These are phyloP conservation scores for Phytophthora pisi DNA, from an alignment of 352 stramenopile species.

Conservation along the genomic window DNA sequence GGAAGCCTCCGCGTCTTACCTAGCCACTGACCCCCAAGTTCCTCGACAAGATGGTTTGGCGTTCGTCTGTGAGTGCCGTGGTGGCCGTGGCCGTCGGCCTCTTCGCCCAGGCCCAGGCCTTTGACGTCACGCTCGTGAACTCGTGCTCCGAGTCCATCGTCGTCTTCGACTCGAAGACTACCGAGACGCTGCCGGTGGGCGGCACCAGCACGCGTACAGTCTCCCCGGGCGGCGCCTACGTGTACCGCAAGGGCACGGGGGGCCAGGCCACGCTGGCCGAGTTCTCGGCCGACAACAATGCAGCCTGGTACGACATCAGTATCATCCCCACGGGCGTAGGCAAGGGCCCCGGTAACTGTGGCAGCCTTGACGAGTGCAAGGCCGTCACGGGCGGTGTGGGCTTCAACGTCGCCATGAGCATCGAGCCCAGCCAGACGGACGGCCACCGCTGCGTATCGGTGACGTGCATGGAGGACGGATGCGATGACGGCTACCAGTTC, in stretches of 20 bases:
- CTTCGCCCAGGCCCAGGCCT: constrained; percentile 35
- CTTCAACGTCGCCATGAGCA: constrained; percentile 79
- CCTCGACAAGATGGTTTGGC: constrained; percentile 38
- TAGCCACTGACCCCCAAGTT: constrained; percentile 4
- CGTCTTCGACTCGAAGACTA: constrained; percentile 52
- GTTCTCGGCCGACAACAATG: constrained; percentile 62
- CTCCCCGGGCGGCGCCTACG: constrained; percentile 38
- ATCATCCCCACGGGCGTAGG: constrained; percentile 70
- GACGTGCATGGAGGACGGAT: constrained; percentile 61
- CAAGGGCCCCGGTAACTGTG: constrained; percentile 50
- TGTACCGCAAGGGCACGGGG: constrained; percentile 54
- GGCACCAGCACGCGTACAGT: constrained; percentile 42
- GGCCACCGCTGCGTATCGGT: constrained; percentile 50
- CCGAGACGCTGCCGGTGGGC: constrained; percentile 41
- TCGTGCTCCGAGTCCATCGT: constrained; percentile 48
- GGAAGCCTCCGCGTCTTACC: constrained; percentile 32
- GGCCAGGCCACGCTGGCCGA: constrained; percentile 67
- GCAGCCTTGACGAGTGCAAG: constrained; percentile 60
- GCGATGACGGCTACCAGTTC: constrained; percentile 69
- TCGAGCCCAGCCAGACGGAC: constrained; percentile 47
- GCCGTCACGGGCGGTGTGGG: constrained; percentile 54
- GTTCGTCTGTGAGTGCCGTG: constrained; percentile 22
- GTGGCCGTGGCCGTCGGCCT: constrained; percentile 34
- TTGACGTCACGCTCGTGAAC: constrained; percentile 59
- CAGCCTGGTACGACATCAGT: constrained; percentile 77